phyloP scores from a whole-genome alignment of 352 stramenopile species.

The Globisporangium iwayamae region DNA sequence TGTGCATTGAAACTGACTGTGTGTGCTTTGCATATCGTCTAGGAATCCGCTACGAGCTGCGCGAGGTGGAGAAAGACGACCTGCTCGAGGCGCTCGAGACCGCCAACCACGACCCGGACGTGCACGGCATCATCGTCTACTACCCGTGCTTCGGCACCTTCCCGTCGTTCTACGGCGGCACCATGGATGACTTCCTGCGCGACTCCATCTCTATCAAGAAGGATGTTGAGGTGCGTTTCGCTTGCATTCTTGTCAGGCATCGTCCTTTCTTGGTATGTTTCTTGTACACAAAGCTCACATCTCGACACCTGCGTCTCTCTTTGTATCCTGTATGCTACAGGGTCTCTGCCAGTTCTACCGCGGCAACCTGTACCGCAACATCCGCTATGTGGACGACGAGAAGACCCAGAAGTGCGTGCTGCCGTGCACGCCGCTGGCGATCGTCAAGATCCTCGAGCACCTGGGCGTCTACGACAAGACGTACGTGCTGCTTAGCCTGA shows the following conservation, averaged over 20 bases:
- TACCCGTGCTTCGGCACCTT: constrained; percentile 97
- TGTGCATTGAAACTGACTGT: not conserved
- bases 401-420: constrained; percentile 94
- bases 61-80: constrained; percentile 91
- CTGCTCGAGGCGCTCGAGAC: constrained; percentile 91
- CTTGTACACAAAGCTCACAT: not conserved
- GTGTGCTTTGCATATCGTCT: not conserved
- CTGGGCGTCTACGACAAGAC: constrained; percentile 83
- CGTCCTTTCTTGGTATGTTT: not conserved
- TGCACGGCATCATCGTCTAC: constrained; percentile 98
- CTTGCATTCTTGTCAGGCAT: not conserved
- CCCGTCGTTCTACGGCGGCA: constrained; percentile 94
- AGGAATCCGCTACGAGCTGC: constrained; percentile 95
- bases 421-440: constrained; percentile 95
- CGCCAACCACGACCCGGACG: constrained; percentile 92
- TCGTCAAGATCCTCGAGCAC: constrained; percentile 94
- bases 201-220: constrained; percentile 96
- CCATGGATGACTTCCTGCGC: constrained; percentile 97
- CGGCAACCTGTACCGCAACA: constrained; percentile 96
- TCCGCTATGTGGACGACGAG: constrained; percentile 92
- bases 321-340: not conserved
- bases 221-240: constrained; percentile 87
- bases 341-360: constrained; percentile 95
- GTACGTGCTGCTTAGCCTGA: constrained; percentile 9
- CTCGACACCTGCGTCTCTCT: too few species aligned